These are phyloP conservation scores for Mallotus nudiflorus DNA, from an alignment of 345 rosid species.

Conservation along the genomic window DNA sequence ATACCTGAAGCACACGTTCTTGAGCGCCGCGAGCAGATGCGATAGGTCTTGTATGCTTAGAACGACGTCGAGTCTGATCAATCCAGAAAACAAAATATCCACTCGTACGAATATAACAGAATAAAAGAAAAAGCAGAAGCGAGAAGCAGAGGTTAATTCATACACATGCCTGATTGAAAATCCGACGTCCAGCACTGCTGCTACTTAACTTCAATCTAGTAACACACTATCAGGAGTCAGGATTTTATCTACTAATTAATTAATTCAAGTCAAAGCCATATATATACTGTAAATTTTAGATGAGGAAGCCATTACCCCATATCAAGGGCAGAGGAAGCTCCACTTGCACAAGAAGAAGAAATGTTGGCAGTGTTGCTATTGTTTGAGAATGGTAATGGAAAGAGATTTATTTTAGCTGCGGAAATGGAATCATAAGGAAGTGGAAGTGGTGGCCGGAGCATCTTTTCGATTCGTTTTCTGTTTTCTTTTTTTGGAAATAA, in stretches of 20 bases:
- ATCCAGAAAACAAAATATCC: conserved; percentile 23
- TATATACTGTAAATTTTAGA: neutral
- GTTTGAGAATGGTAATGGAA: conserved; percentile 15
- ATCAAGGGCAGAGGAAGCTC: conserved; percentile 18
- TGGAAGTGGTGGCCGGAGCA: conserved; percentile 19
- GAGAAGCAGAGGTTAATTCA: neutral
- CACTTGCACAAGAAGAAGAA: conserved; percentile 13
- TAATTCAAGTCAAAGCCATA: neutral
- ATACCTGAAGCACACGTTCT: conserved; percentile 67
- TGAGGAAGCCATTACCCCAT: conserved; percentile 23
- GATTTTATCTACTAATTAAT: neutral
- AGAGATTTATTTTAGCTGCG: conserved; percentile 13
- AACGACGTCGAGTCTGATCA: conserved; percentile 42
- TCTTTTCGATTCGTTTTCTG: neutral
- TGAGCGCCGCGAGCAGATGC: conserved; percentile 51
- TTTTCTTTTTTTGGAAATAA: neutral
- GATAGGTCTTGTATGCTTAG: conserved; percentile 23
- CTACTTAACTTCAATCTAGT: conserved; percentile 52
- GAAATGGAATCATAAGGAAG: conserved; percentile 18
- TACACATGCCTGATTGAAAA: conserved; percentile 52
- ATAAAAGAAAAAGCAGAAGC: conserved; percentile 3
- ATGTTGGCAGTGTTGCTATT: neutral
- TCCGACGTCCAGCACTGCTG: conserved; percentile 25
- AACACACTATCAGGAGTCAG: conserved; percentile 14
- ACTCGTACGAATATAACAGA: conserved; percentile 9